Conservation (phyloP, 805 yeast genomes). For the Saccharomycopsis sp. region DNA sequence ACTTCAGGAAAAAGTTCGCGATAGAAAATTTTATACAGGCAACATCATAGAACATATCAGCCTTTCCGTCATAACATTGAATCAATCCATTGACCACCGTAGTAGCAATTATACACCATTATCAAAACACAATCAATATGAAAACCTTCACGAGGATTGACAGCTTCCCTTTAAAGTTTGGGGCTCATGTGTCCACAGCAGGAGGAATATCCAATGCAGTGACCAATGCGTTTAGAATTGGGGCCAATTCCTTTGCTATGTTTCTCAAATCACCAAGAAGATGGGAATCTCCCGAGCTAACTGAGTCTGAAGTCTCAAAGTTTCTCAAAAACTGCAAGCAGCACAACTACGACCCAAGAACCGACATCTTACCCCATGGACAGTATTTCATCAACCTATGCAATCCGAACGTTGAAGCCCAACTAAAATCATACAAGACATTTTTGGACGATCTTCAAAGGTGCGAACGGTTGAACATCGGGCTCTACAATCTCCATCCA, state of each 20-base stretch:
- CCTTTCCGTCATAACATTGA: not conserved
- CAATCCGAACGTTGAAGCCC: constrained; percentile 79
- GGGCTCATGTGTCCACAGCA: constrained; percentile 82
- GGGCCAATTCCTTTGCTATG: constrained; percentile 81
- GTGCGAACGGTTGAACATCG: constrained; percentile 80
- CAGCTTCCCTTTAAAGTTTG: constrained; percentile 52
- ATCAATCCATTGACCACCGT: no score
- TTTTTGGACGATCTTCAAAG: constrained; percentile 81
- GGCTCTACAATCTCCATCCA: constrained; percentile 86
- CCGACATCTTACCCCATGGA: constrained; percentile 89
- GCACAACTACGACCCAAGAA: constrained; percentile 61
- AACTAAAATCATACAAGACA: constrained; percentile 64
- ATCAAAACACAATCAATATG: constrained; percentile 19
- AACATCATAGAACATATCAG: not conserved
- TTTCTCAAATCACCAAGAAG: constrained; percentile 85
- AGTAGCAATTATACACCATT: no score
- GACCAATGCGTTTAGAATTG: constrained; percentile 45
- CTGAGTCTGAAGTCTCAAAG: constrained; percentile 56
- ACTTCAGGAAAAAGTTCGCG: not conserved
- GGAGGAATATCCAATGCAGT: constrained; percentile 77
- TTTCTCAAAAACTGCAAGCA: constrained; percentile 59
- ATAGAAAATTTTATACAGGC: not conserved
- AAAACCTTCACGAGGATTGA: constrained; percentile 37
- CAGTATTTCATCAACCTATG: constrained; percentile 90
- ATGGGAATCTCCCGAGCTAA: constrained; percentile 81